phyloP scores from a whole-genome alignment of 345 rosid species.

The Limnanthes douglasii region DNA sequence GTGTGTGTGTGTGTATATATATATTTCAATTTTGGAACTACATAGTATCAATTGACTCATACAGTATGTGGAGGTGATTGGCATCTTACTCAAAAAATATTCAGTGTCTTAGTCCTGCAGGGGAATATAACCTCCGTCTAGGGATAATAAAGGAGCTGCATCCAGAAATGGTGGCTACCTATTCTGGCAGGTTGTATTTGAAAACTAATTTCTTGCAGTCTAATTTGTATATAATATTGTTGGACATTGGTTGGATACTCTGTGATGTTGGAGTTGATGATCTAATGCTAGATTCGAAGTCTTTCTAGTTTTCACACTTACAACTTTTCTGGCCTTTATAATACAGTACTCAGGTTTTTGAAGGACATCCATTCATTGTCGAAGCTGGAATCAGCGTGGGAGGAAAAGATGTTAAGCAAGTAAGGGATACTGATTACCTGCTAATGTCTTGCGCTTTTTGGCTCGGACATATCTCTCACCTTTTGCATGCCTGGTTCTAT shows the following conservation, averaged over 20 bases:
- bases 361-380: slow-evolving; percentile 94
- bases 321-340: too few relatives aligned
- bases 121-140: slow-evolving; percentile 94
- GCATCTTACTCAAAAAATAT: slow-evolving; percentile 1
- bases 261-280: too few relatives aligned
- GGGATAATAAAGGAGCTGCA: slow-evolving; percentile 97
- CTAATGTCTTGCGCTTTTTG: too few relatives aligned
- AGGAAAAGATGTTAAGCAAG: slow-evolving; percentile 94
- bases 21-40: background rate
- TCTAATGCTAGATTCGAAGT: too few relatives aligned
- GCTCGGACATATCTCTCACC: too few relatives aligned
- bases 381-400: slow-evolving; percentile 98
- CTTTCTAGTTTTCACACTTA: too few relatives aligned
- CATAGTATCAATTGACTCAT: background rate
- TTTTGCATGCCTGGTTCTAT: too few relatives aligned
- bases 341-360: slow-evolving; percentile 95
- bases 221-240: slow-evolving; percentile 2
- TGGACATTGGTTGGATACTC: background rate
- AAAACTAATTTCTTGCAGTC: slow-evolving; percentile 9
- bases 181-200: slow-evolving; percentile 80
- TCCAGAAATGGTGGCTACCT: slow-evolving; percentile 96
- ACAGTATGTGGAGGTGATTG: background rate
- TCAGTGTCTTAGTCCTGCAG: slow-evolving; percentile 99
- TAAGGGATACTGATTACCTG: slow-evolving; percentile 11
- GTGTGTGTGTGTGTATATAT: too few relatives aligned